Base-by-base conservation (phyloP, 208 protist genomes). In the Spongospora subterranea region DNA sequence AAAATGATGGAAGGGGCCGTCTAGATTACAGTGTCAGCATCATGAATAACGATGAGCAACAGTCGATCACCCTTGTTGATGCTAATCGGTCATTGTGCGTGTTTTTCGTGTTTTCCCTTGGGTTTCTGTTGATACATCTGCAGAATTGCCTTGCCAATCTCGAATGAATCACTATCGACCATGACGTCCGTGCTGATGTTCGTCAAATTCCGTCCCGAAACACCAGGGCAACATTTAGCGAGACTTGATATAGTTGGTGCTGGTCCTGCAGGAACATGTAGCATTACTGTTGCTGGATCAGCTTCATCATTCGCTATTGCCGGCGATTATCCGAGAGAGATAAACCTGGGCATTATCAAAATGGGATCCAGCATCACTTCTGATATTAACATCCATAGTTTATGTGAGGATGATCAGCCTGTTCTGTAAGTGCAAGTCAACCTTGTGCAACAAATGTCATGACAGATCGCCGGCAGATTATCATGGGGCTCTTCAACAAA, bases 151-250 rank as follows among this genome's bases (percentile, higher is more conserved):
- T 29, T 24, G 50, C 50, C 50, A 60, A 29, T 60, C 50, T 24
- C 6, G 24, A 24, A 6, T 60, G 50, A 60, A 60, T 24, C 50
- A 29, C 24, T 60, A 60, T 24, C 50, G 50, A 24, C 50, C 50
- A 29, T 60, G 50, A 29, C 50, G 24, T 60, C 50, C 50, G 24
- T 29, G 24, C 24, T 60, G 24, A 40, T 40, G 6, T 82, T 45
- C 71, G 71, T 82, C 35, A 82, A 35, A n/a, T 82, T 82, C n/a
- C 40, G 35, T 82, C 71, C 71, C 40, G 71, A 45, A 35, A 20
- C n/a, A n/a, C 6, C n/a, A 39, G 71, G 71, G 71, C 17, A 82
- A 43, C 29, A 65, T 29, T 45, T 35, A 6, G 6, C 71, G 71
- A 82, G 6, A 6, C 71, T 82, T n/a, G 11, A 20, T 6, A 82